Evolutionary conservation across 768 basidiomycete species (phyloP).

Genomic region (Kwoniella europaea): DNA sequence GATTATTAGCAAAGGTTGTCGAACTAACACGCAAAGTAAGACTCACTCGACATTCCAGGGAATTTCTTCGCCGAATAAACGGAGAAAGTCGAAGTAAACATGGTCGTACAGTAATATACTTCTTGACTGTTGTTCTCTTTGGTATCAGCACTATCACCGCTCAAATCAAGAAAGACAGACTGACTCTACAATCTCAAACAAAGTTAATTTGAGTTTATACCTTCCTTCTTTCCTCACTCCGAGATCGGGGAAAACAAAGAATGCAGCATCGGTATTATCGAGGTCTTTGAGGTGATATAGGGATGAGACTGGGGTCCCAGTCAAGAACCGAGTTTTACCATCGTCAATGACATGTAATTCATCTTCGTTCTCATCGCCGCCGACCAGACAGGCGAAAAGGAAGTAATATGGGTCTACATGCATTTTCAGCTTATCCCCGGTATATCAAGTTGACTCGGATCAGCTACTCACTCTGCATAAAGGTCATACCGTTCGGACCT

Average conservation of each 20-base stretch:
- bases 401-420: constrained; percentile 78
- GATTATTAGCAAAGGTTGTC: background rate
- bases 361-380: constrained; percentile 73
- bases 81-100: constrained; percentile 85
- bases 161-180: constrained; percentile 55
- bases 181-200: constrained; percentile 92
- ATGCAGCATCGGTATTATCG: constrained; percentile 73
- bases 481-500: constrained; percentile 39
- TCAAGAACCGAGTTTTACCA: constrained; percentile 87
- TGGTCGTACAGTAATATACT: constrained; percentile 87
- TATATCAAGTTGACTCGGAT: constrained; percentile 21
- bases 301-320: constrained; percentile 75
- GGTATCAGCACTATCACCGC: constrained; percentile 5
- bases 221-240: constrained; percentile 90
- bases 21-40: background rate
- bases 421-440: background rate
- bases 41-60: constrained; percentile 89
- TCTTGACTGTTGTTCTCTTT: constrained; percentile 58
- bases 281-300: constrained; percentile 84
- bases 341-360: constrained; percentile 91
- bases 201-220: constrained; percentile 74
- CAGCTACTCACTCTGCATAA: constrained; percentile 54
- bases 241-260: constrained; percentile 96
- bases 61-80: constrained; percentile 97
- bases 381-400: constrained; percentile 87